These are phyloP conservation scores for Lobosporangium transversale DNA, from an alignment of 192 early-diverging fungal species.

Conservation along the genomic window DNA sequence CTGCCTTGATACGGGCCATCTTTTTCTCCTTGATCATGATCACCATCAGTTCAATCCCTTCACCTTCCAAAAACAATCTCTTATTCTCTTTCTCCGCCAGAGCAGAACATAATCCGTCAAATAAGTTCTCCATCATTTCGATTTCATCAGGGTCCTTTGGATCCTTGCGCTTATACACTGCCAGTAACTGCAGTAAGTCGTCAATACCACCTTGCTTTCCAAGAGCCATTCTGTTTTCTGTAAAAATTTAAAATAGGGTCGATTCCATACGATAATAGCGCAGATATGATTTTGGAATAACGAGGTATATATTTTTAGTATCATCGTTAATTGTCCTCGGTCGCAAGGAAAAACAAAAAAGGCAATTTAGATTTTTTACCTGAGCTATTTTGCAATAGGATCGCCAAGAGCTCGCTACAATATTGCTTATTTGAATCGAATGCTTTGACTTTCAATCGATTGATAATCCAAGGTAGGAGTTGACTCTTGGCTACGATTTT, in stretches of 20 bases:
- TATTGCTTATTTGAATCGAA: constrained; percentile 91
- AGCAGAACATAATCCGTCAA: constrained; percentile 82
- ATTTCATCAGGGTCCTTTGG: constrained; percentile 86
- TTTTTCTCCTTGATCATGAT: constrained; percentile 89
- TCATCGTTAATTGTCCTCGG: too few species aligned
- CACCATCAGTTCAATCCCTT: constrained; percentile 93
- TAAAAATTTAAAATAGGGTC: constrained; percentile 3
- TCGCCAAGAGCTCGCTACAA: constrained; percentile 85
- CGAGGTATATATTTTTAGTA: too few species aligned
- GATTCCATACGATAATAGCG: too few species aligned
- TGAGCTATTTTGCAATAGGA: constrained; percentile 78
- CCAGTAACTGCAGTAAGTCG: constrained; percentile 72
- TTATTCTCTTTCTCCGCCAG: constrained; percentile 77
- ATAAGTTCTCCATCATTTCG: constrained; percentile 93
- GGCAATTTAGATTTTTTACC: constrained; percentile 37
- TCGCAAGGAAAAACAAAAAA: too few species aligned
- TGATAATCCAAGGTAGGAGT: constrained; percentile 80
- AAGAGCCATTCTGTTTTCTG: constrained; percentile 59
- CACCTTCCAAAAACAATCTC: constrained; percentile 76
- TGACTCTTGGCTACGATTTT: constrained; percentile 69
- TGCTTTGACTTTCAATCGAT: constrained; percentile 65
- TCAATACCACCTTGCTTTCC: constrained; percentile 71
- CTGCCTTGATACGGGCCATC: constrained; percentile 80
- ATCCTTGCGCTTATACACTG: constrained; percentile 72
- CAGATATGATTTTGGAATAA: too few species aligned